phyloP scores from a whole-genome alignment of 192 early-diverging fungal species.

The Podila epicladia region DNA sequence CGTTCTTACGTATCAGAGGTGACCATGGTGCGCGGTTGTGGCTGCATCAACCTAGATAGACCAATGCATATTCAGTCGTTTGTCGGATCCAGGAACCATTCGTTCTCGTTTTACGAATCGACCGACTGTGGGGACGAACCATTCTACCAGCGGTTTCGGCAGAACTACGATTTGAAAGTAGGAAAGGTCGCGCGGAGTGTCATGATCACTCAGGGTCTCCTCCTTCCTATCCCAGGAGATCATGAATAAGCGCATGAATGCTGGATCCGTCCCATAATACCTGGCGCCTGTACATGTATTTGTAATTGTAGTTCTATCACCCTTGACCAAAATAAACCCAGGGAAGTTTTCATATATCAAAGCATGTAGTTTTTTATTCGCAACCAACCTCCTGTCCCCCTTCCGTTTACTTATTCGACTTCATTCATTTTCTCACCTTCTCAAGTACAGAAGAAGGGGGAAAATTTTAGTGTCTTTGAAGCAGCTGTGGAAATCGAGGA shows the following conservation, averaged over 20 bases:
- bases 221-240: conserved; percentile 3
- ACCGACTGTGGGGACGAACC: background rate
- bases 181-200: background rate
- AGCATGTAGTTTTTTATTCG: background rate
- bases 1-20: background rate
- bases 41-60: background rate
- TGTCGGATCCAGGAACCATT: conserved; percentile 10
- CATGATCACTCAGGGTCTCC: background rate
- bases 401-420: background rate
- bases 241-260: no score
- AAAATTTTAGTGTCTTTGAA: background rate
- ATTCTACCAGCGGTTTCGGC: conserved; percentile 1
- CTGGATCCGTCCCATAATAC: no score
- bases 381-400: conserved; percentile 1
- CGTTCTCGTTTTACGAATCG: background rate
- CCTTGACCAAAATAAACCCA: no score
- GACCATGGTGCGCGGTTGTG: background rate
- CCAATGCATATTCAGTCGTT: background rate
- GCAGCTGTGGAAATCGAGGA: no score
- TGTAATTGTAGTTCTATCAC: no score
- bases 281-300: no score
- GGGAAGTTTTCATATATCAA: background rate
- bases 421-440: no score
- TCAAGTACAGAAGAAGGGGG: background rate
- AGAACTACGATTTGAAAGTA: background rate